Conservation (phyloP, 2,329 filamentous ascomycete species). For the Helotiales sp. region DNA sequence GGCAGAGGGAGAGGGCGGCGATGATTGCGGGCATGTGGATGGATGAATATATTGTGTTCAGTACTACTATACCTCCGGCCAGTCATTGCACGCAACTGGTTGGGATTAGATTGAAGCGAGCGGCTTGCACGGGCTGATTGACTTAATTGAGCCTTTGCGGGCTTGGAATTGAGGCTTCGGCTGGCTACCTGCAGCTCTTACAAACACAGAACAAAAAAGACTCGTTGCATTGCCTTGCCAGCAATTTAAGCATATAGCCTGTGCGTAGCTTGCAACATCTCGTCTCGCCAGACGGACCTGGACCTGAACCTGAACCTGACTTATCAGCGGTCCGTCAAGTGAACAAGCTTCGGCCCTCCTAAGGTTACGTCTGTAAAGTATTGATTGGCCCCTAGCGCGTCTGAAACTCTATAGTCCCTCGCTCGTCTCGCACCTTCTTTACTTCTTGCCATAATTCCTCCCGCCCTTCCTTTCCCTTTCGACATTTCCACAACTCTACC, state of each 20-base stretch:
- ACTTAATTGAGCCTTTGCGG: not conserved
- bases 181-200: slow-evolving; percentile 25
- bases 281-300: slow-evolving; percentile 9
- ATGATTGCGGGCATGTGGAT: slow-evolving; percentile 19
- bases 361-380: too few species aligned
- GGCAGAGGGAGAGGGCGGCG: slow-evolving; percentile 36
- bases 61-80: not conserved
- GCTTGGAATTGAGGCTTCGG: slow-evolving; percentile 11
- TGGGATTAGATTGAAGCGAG: slow-evolving; percentile 11
- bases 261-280: slow-evolving; percentile 10
- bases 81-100: slow-evolving; percentile 2
- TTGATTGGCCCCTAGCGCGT: slow-evolving; percentile 22
- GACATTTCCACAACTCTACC: not conserved
- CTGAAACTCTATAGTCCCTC: slow-evolving; percentile 12
- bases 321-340: slow-evolving; percentile 17
- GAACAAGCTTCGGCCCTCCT: too few species aligned
- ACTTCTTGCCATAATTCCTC: not conserved
- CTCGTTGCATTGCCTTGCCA: slow-evolving; percentile 11
- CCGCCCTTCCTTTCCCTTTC: not conserved
- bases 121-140: slow-evolving; percentile 1
- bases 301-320: too few species aligned
- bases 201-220: slow-evolving; percentile 24
- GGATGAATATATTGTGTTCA: not conserved
- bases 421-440: slow-evolving; percentile 6
- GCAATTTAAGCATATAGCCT: slow-evolving; percentile 23